Evolutionary conservation across 129 eudicot species (phyloP).

Genomic region (Smallanthus sonchifolius): DNA sequence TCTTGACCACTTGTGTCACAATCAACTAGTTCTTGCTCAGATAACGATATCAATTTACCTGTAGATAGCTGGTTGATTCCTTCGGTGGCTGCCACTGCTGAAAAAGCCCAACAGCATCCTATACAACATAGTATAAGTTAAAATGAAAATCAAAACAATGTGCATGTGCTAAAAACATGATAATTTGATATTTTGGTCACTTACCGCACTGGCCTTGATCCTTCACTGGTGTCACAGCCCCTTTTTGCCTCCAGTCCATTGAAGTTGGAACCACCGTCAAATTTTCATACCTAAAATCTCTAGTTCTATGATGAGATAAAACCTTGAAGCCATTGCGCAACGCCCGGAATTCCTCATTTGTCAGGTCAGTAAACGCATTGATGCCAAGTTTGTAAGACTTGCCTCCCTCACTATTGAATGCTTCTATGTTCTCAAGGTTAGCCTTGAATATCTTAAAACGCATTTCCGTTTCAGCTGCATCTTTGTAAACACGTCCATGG

Average conservation of each 20-base stretch:
- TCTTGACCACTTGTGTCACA: neutral
- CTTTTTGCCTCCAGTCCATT: neutral
- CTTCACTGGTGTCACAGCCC: neutral
- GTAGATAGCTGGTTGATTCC: neutral
- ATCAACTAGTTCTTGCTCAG: neutral
- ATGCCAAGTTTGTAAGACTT: slow-evolving; percentile 17
- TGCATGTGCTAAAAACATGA: neutral
- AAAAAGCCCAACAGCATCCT: neutral
- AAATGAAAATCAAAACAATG: neutral
- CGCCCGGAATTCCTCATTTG: slow-evolving; percentile 23
- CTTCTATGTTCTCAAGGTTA: slow-evolving; percentile 19
- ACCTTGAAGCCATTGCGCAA: too few species aligned
- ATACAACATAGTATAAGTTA: neutral
- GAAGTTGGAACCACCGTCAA: neutral
- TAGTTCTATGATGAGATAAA: too few species aligned
- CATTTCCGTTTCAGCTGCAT: slow-evolving; percentile 14
- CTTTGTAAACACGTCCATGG: slow-evolving; percentile 25
- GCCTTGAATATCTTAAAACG: slow-evolving; percentile 16
- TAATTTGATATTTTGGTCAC: neutral
- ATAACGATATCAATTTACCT: neutral
- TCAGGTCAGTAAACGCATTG: slow-evolving; percentile 23
- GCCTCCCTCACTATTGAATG: neutral
- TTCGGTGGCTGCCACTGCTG: neutral
- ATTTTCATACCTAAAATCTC: neutral
- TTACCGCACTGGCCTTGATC: neutral